phyloP scores from a whole-genome alignment of 176 grass and related monocot genomes.

The Triticum timopheevii region DNA sequence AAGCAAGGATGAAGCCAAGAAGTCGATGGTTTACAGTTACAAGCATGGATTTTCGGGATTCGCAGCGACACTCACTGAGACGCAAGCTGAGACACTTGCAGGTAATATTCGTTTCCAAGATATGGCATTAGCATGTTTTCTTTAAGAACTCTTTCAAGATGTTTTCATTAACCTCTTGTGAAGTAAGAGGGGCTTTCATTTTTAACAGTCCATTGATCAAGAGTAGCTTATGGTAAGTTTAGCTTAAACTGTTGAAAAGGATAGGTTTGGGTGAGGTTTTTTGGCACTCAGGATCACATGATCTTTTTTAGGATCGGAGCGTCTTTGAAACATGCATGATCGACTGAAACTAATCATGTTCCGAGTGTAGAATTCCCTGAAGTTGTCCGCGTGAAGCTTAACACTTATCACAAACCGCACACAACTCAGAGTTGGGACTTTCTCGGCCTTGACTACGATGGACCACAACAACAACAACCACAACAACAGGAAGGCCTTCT shows the following conservation, averaged over 20 bases:
- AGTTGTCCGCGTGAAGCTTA: constrained; percentile 37
- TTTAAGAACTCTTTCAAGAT: no score
- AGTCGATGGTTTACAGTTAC: constrained; percentile 8
- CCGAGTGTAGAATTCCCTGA: constrained; percentile 17
- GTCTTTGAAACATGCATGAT: background rate
- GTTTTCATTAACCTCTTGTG: background rate
- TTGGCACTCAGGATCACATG: no score
- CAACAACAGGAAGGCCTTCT: background rate
- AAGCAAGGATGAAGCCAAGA: constrained; percentile 3
- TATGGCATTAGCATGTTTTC: background rate
- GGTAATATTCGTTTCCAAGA: background rate
- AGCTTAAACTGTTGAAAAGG: no score
- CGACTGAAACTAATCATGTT: background rate
- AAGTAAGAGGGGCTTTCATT: background rate
- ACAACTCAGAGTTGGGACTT: constrained; percentile 54
- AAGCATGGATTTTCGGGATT: constrained; percentile 31
- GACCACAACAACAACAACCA: background rate
- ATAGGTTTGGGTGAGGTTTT: no score
- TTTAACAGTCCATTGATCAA: background rate
- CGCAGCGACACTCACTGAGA: background rate
- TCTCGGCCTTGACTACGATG: constrained; percentile 16
- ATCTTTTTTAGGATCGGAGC: background rate
- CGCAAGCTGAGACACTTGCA: background rate
- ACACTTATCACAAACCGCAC: background rate
- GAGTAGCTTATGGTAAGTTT: no score